phyloP scores from a whole-genome alignment of 2,329 filamentous ascomycete species.

The Diaporthe vexans region DNA sequence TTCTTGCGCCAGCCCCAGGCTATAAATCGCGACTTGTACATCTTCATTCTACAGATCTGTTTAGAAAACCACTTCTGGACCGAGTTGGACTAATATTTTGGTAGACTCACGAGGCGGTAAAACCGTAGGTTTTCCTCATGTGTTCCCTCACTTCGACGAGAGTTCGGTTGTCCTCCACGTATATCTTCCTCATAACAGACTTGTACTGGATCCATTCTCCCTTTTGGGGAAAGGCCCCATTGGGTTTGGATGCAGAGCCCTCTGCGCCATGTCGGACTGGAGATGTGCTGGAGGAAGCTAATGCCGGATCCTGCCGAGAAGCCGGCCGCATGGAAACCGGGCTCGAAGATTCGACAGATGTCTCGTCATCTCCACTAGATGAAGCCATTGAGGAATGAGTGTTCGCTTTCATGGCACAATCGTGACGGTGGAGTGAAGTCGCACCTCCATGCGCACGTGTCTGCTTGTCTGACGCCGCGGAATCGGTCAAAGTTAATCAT shows the following conservation, averaged over 20 bases:
- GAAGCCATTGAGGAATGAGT: background rate
- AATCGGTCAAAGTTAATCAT: background rate
- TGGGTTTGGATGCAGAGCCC: background rate
- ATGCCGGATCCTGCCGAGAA: background rate
- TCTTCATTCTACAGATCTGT: background rate
- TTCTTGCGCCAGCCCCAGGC: constrained; percentile 35
- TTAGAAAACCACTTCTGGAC: background rate
- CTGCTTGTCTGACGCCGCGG: background rate
- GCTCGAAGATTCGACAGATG: background rate
- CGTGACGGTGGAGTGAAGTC: background rate
- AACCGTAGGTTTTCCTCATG: background rate
- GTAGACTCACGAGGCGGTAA: constrained; percentile 1
- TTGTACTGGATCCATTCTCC: constrained; percentile 3
- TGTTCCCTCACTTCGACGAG: background rate
- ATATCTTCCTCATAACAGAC: background rate
- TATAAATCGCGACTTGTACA: constrained; percentile 30
- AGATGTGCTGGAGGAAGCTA: background rate
- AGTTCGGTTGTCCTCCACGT: constrained; percentile 11
- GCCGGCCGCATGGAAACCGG: background rate
- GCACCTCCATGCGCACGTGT: background rate
- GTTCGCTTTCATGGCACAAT: background rate
- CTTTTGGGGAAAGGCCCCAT: background rate
- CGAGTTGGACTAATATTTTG: too few species aligned
- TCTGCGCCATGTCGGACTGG: background rate
- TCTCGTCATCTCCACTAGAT: background rate